Percentiles rank a stretch among this genome's conserved stretches.
phyloP scores from a whole-genome alignment of 2,329 filamentous ascomycete genomes.

The Talaromyces albobiverticillius region DNA sequence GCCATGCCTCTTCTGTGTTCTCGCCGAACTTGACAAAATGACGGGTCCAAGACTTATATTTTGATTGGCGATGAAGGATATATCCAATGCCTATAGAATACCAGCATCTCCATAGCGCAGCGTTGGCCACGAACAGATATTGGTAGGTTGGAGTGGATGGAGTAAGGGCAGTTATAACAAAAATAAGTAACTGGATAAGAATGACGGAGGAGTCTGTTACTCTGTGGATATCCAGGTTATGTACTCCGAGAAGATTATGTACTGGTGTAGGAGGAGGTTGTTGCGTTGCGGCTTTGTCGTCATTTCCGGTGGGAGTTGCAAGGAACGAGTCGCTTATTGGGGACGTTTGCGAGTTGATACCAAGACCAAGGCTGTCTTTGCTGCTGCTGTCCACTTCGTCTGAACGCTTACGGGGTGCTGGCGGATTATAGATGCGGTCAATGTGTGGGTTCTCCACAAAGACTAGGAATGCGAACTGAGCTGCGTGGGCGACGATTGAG shows the following conservation, averaged over 20 bases:
- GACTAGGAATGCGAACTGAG: conserved; percentile 89
- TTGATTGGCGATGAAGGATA: conserved; percentile 81
- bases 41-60: conserved; percentile 89
- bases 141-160: conserved; percentile 75
- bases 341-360: conserved; percentile 2
- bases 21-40: conserved; percentile 98
- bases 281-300: conserved; percentile 39
- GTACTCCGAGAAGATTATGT: conserved; percentile 78
- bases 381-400: conserved; percentile 23
- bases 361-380: background rate
- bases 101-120: conserved; percentile 82
- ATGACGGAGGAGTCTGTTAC: conserved; percentile 80
- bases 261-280: conserved; percentile 67
- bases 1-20: conserved; percentile 86
- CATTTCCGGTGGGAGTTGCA: conserved; percentile 13
- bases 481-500: conserved; percentile 88
- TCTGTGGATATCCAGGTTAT: conserved; percentile 84
- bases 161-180: conserved; percentile 69
- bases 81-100: conserved; percentile 84
- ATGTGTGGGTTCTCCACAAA: conserved; percentile 96
- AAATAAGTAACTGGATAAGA: conserved; percentile 72
- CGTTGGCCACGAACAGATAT: conserved; percentile 75
- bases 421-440: conserved; percentile 94
- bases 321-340: conserved; percentile 14
- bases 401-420: conserved; percentile 63